Base-by-base conservation (phyloP, 1,284 basidiomycete species). In the Ceraceosorus guamensis region DNA sequence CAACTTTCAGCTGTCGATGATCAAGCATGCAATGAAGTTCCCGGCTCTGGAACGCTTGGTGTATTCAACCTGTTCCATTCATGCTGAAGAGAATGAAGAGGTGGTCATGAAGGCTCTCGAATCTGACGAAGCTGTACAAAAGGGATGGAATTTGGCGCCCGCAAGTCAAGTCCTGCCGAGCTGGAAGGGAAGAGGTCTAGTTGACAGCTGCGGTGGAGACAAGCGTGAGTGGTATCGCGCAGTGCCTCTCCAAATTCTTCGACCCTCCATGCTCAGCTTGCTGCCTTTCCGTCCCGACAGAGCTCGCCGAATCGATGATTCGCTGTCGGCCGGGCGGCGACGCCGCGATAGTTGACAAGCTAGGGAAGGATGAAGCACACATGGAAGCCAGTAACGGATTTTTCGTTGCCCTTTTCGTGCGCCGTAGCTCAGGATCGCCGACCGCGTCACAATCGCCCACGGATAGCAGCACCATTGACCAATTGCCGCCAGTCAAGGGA, bases 11-110 rank as follows among this genome's bases (percentile, higher is more conserved):
- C 80, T 90, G n/a, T 82, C 84, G 76, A 92, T 97, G 84, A 85
- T 98, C 67, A 84, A 83, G 66, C 95, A 97, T 72, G 93, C 93
- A 7, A 91, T 98, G 85, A 86, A 85, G 75, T 98, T 89, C 68
- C 82, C 82, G 0, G 70, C 77, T 2, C 82, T 82, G 3, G 65
- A 81, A 52, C 85, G 83, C 63, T 88, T 97, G 58, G 91, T 92
- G 14, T 98, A 98, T 78, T 97, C 91, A 18, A 98, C 93, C 10
- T 97, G 93, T 77, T 93, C 90, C 59, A 81, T 96, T 48, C 87
- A 98, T 76, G 83, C 86, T 6, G 82, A 83, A 50, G 95, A 99
- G 75, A 93, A 99, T 77, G 95, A 99, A 67, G 79, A 81, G 16
- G 88, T 90, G 35, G 85, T 89, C 2, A 79, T 83, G 82, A 37